A percentile compares a stretch with the other conserved stretches of the same genome.
Conservation (phyloP, 2,329 filamentous ascomycete genomes). For the Mycosphaerella arachidis region DNA sequence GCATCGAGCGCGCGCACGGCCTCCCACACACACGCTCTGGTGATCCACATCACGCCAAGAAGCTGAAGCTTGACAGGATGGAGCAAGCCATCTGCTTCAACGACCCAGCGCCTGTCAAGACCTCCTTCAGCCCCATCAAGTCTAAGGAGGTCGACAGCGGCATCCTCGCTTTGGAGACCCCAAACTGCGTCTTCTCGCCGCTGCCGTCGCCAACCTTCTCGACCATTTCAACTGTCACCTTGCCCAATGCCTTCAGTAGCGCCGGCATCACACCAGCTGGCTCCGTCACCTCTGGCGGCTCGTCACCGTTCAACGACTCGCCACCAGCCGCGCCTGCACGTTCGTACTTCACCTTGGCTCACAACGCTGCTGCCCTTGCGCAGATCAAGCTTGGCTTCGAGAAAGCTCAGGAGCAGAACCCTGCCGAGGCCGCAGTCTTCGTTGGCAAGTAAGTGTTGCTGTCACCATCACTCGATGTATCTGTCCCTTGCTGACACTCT, state of each 20-base stretch:
- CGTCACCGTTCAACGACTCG: background rate
- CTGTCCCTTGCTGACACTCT: background rate
- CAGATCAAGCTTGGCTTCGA: background rate
- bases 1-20: background rate
- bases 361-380: background rate
- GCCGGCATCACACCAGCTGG: background rate
- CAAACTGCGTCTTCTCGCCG: background rate
- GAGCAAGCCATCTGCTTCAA: background rate
- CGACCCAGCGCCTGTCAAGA: background rate
- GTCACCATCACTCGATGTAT: background rate
- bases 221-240: background rate
- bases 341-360: background rate
- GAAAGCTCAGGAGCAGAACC: background rate
- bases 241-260: background rate
- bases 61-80: background rate
- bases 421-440: background rate
- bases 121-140: background rate
- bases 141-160: conserved; percentile 2
- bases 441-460: conserved; percentile 3
- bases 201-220: background rate
- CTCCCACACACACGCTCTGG: too few relatives aligned
- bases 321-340: background rate
- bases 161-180: background rate
- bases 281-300: background rate
- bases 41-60: too few relatives aligned